A percentile compares a stretch with the other conserved stretches of the same genome.
Conservation (phyloP, 495 filamentous ascomycete species). For the Hyaloscypha finlandica region DNA sequence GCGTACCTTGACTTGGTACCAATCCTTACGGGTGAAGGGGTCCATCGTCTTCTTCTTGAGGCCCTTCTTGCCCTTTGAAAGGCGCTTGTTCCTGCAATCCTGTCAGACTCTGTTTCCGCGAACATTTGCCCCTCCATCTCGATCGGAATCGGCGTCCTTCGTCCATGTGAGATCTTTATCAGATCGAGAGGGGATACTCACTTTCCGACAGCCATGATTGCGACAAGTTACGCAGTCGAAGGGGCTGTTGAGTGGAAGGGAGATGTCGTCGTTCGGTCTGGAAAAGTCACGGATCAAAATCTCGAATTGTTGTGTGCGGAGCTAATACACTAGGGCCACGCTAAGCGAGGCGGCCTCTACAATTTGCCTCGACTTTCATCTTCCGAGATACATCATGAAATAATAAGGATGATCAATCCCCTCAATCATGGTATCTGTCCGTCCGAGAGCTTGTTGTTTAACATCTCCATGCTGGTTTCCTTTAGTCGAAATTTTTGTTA, state of each 20-base stretch:
- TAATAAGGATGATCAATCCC: not conserved
- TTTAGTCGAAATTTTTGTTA: too few species aligned
- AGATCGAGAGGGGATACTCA: slow-evolving; percentile 50
- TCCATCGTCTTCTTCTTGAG: slow-evolving; percentile 99
- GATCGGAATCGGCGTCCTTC: not conserved
- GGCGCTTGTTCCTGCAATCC: slow-evolving; percentile 91
- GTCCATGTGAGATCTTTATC: slow-evolving; percentile 19
- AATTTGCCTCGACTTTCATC: not conserved
- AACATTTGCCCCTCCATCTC: slow-evolving; percentile 24
- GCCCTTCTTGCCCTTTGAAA: slow-evolving; percentile 99
- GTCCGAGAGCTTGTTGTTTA: too few species aligned
- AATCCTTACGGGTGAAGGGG: slow-evolving; percentile 97
- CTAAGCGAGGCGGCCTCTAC: slow-evolving; percentile 7
- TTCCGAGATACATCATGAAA: slow-evolving; percentile 1
- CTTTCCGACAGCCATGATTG: slow-evolving; percentile 93
- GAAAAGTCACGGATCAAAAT: slow-evolving; percentile 6
- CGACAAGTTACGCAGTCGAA: slow-evolving; percentile 44
- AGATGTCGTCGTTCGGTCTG: slow-evolving; percentile 10
- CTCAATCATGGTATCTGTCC: not conserved
- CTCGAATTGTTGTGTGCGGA: slow-evolving; percentile 25
- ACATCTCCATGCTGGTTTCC: too few species aligned
- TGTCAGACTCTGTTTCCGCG: slow-evolving; percentile 29
- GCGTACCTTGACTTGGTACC: slow-evolving; percentile 93
- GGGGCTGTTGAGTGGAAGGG: slow-evolving; percentile 29
- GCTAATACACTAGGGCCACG: slow-evolving; percentile 13